Base-by-base conservation (phyloP, 2,329 filamentous ascomycete species). In the Aspergillus novofumigatus region DNA sequence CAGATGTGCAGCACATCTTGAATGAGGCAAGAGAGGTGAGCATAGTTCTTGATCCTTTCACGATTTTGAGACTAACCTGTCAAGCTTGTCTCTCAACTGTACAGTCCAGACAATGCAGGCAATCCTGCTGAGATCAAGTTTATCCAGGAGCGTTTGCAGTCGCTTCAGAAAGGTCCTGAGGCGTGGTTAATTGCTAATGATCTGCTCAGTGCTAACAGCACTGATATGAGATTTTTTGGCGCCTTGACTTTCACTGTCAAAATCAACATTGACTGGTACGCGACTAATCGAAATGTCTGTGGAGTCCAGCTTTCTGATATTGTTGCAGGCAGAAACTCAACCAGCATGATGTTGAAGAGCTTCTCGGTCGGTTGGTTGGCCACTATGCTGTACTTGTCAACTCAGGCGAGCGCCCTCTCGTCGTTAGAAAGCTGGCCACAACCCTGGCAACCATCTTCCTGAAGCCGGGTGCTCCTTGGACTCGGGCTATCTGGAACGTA, bases 201-300 rank as follows among this genome's bases (percentile, higher is more conserved):
- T 52, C 80, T 97, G 14, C 78, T 97, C 10, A 79, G 79, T 52
- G 86, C 85, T 59, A 77, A 83, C 23, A 86, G 90, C 63, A 83
- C 89, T 59, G 88, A 92, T 66, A 85, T 94, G 64, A 88, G 89
- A 62, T 97, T 97, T 75, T 96, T 96, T 70, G 94, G 91, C 14
- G 93, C 92, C 29, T 81, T 97, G 58, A 97, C 93, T 0, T 88
- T 97, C 63, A 95, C 91, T 52, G 86, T 97, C 66, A 99, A 97
- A 76, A 84, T 97, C 57, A 97, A 97, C 71, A 88, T 87, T n/a
- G 91, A 94, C 69, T 91, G 87, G 88, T 89, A 77, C 61, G 79
- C 63, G 45, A 14, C 17, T 50, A 41, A 38, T 44, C 20, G 51
- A n/a, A 42, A 21, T 25, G 14, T 4, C 44, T 23, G 14, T 49